Base-by-base conservation (phyloP, 306 rosid species). In the Rosa chinensis region DNA sequence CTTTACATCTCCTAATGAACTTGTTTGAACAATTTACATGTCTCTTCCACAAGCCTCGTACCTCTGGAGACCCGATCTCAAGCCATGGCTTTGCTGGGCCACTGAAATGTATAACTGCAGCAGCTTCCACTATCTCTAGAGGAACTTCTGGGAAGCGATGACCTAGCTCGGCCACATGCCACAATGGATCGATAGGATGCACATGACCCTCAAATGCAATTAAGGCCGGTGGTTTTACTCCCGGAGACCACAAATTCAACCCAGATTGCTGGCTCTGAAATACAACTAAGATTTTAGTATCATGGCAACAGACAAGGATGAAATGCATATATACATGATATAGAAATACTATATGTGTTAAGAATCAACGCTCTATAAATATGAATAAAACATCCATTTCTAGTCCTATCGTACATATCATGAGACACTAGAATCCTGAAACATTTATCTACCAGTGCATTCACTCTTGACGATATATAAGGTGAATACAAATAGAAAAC, bases 11-110 rank as follows among this genome's bases (percentile, higher is more conserved):
- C 85, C 88, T 87, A 67, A 90, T 78, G 68, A 92, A 94, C 83
- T 82, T 89, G 87, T 94, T 78, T 77, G 98, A 89, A 68, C 55
- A 79, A 84, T 88, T 92, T 83, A 92, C 92, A 83, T 92, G 85
- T 83, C 82, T 89, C 71, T 70, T 87, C 98, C 98, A 94, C 64
- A 89, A 84, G 74, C 86, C 87, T 62, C 91, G 89, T 85, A 87
- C 92, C 89, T 88, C 89, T 23, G 98, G 91, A 80, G 79, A 82
- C 55, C 96, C 88, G 53, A 92, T 92, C 85, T 92, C 97, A 7
- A 94, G 97, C 97, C 98, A 92, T n/a, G 98, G 97, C 86, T 94
- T 94, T 63, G 96, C 97, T 37, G 97, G 98, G 79, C 98, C 98
- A 50, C 94, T 90, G 94, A 92, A 92, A 79, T 94, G 98, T 73